These are phyloP conservation scores for Xylariaceae sp. DNA, from an alignment of 2,329 filamentous ascomycete species.

Conservation along the genomic window DNA sequence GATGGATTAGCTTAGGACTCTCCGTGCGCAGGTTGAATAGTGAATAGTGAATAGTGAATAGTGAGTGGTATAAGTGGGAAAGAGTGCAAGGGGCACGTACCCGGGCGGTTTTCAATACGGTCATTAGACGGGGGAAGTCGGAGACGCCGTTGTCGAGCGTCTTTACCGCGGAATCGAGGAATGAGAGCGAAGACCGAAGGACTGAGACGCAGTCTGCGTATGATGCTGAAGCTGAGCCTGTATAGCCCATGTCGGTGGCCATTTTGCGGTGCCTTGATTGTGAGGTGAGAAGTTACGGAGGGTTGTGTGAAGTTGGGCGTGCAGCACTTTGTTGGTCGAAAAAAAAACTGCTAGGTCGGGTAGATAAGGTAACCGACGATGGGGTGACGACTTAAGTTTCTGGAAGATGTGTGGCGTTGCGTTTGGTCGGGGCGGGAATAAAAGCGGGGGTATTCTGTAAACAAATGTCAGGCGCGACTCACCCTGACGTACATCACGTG, in stretches of 20 bases:
- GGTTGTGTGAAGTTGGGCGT: too few relatives aligned
- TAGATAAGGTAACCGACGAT: too few relatives aligned
- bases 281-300: too few relatives aligned
- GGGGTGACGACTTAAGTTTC: too few relatives aligned
- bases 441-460: too few relatives aligned
- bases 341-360: too few relatives aligned
- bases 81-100: conserved; percentile 34
- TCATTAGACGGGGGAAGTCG: conserved; percentile 52
- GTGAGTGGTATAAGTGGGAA: neutral
- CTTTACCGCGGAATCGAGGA: conserved; percentile 54
- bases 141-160: conserved; percentile 51
- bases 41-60: too few relatives aligned
- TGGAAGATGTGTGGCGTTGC: too few relatives aligned
- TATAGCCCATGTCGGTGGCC: neutral
- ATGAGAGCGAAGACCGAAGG: conserved; percentile 53
- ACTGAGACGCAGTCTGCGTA: conserved; percentile 56
- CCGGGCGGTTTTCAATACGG: conserved; percentile 52
- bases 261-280: neutral
- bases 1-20: conserved; percentile 2
- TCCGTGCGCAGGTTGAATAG: neutral
- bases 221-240: conserved; percentile 21
- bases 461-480: too few relatives aligned
- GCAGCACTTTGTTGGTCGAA: too few relatives aligned
- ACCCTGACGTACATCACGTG: too few relatives aligned
- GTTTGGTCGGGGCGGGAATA: too few relatives aligned